phyloP scores from a whole-genome alignment of 2,329 filamentous ascomycete species.

The Claviceps sp. region DNA sequence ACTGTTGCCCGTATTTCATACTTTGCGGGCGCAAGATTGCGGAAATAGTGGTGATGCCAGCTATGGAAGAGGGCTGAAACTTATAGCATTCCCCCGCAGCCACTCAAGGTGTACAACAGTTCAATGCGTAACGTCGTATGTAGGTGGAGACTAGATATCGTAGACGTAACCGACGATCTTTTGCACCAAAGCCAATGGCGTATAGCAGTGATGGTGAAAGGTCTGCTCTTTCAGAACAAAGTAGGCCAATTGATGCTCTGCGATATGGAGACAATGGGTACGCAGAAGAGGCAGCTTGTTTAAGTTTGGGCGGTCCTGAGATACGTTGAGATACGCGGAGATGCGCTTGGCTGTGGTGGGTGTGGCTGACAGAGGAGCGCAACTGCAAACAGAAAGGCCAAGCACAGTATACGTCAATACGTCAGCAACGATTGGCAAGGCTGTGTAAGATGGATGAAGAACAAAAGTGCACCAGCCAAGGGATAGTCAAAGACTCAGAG shows the following conservation, averaged over 20 bases:
- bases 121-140: not conserved
- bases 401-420: too few species aligned
- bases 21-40: not conserved
- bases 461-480: too few species aligned
- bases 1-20: conserved; percentile 36
- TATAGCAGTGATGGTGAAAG: not conserved
- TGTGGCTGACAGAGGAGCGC: not conserved
- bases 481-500: too few species aligned
- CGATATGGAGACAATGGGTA: not conserved
- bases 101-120: not conserved
- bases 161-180: not conserved
- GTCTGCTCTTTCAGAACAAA: not conserved
- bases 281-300: not conserved
- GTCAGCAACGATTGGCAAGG: too few species aligned
- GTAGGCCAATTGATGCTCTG: not conserved
- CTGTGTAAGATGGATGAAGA: too few species aligned
- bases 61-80: not conserved
- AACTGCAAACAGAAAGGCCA: too few species aligned
- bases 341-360: not conserved
- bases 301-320: not conserved
- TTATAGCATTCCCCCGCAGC: not conserved
- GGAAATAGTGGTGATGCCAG: not conserved
- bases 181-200: not conserved
- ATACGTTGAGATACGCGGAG: not conserved
- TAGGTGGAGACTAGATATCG: not conserved